A percentile compares a stretch with the other conserved stretches of the same genome.
phyloP scores from a whole-genome alignment of 495 filamentous ascomycete genomes.

The Hypoxylon fragiforme region DNA sequence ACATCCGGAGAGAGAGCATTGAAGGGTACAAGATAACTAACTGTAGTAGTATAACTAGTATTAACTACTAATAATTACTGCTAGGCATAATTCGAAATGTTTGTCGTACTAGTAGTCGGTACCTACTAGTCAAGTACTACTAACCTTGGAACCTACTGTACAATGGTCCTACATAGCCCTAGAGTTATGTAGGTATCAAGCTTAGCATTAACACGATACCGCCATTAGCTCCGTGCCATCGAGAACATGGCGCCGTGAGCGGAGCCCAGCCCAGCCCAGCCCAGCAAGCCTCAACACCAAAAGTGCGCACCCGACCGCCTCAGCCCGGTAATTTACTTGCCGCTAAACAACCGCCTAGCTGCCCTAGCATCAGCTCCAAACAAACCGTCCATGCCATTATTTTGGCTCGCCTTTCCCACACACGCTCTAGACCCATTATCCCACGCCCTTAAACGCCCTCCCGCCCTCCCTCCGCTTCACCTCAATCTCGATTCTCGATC shows the following conservation, averaged over 20 bases:
- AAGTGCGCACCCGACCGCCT: conserved; percentile 27
- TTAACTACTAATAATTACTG: too few species aligned
- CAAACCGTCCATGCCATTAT: conserved; percentile 29
- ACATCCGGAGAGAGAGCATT: conserved; percentile 25
- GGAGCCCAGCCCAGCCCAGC: background rate
- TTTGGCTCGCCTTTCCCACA: conserved; percentile 34
- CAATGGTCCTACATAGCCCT: too few species aligned
- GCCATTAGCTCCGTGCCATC: background rate
- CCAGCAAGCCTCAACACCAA: conserved; percentile 25
- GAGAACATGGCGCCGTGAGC: conserved; percentile 4
- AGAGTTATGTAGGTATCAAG: too few species aligned
- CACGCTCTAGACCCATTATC: conserved; percentile 33
- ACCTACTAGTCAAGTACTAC: too few species aligned
- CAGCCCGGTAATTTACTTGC: conserved; percentile 39
- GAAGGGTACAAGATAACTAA: too few species aligned
- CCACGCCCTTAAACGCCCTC: too few species aligned
- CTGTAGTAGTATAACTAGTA: too few species aligned
- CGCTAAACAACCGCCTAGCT: conserved; percentile 19
- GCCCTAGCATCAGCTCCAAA: conserved; percentile 36
- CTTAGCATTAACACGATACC: background rate
- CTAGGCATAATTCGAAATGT: too few species aligned
- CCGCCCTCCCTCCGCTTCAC: conserved; percentile 21
- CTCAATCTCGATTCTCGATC: conserved; percentile 21
- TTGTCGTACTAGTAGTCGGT: too few species aligned
- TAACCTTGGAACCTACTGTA: too few species aligned